phyloP scores from a whole-genome alignment of 2,329 filamentous ascomycete genomes.

The Aspergillus candidus region DNA sequence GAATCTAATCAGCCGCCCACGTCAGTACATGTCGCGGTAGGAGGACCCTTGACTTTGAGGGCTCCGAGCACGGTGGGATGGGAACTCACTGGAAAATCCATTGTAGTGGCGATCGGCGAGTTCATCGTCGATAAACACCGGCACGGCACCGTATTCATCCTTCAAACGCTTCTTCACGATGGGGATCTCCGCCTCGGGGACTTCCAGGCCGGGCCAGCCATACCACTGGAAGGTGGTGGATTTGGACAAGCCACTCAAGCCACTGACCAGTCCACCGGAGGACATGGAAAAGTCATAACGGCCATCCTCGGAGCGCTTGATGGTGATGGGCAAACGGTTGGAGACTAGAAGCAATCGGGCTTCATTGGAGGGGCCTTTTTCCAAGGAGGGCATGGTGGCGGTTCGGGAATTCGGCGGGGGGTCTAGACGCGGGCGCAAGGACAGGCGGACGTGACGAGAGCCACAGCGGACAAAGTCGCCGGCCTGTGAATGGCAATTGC shows the following conservation, averaged over 20 bases:
- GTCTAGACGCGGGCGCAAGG: background rate
- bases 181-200: constrained; percentile 74
- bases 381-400: constrained; percentile 29
- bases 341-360: constrained; percentile 73
- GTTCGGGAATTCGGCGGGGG: background rate
- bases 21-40: constrained; percentile 10
- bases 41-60: background rate
- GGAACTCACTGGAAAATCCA: constrained; percentile 78
- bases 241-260: constrained; percentile 84
- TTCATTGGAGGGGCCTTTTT: constrained; percentile 29
- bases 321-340: constrained; percentile 92
- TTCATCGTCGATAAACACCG: constrained; percentile 89
- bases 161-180: constrained; percentile 71
- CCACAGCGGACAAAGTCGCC: too few relatives aligned
- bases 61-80: background rate
- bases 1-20: constrained; percentile 56
- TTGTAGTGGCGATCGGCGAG: constrained; percentile 95
- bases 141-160: constrained; percentile 81
- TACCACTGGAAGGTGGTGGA: constrained; percentile 97
- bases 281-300: constrained; percentile 95
- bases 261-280: constrained; percentile 89
- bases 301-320: constrained; percentile 87
- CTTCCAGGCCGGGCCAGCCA: constrained; percentile 90
- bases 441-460: too few relatives aligned
- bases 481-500: too few relatives aligned